Percentiles rank a stretch among this genome's conserved stretches.
These are phyloP conservation scores for Kluyveromyces dobzhanskii DNA, from an alignment of 805 yeast genomes.

Conservation along the genomic window DNA sequence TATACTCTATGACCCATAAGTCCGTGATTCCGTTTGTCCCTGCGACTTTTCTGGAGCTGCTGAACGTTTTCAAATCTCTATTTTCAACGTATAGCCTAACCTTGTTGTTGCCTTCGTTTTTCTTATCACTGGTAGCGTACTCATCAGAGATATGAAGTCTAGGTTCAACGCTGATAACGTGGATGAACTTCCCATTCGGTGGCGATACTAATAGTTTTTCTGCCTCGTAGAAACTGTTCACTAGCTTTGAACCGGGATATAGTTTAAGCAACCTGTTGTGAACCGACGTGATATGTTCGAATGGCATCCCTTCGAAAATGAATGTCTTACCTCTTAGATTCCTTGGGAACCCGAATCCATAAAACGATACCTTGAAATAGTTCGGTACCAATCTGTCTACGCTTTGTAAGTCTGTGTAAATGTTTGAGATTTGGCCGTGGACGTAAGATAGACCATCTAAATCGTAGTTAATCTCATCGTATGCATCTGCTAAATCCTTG, in stretches of 20 bases:
- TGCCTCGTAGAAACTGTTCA: constrained; percentile 51
- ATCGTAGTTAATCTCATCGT: constrained; percentile 65
- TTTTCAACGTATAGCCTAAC: constrained; percentile 69
- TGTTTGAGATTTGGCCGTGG: constrained; percentile 55
- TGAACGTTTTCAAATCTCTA: constrained; percentile 61
- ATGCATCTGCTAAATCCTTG: constrained; percentile 68
- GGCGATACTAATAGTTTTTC: constrained; percentile 38
- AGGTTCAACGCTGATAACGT: constrained; percentile 67
- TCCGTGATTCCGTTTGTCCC: constrained; percentile 65
- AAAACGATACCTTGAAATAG: constrained; percentile 68
- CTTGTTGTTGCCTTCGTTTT: constrained; percentile 37
- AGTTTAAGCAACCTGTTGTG: constrained; percentile 65
- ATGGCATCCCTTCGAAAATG: constrained; percentile 79
- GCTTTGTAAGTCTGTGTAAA: constrained; percentile 59
- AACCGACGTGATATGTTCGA: constrained; percentile 79
- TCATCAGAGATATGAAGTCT: constrained; percentile 21
- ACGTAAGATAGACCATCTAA: constrained; percentile 66
- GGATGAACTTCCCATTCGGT: constrained; percentile 65
- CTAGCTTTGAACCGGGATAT: constrained; percentile 74
- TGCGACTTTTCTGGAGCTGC: constrained; percentile 61
- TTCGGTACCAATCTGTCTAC: constrained; percentile 70
- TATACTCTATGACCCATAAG: constrained; percentile 83
- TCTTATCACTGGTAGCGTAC: constrained; percentile 40
- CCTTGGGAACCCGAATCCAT: constrained; percentile 79
- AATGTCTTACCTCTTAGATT: constrained; percentile 68